phyloP scores from a whole-genome alignment of 2,329 filamentous ascomycete species.

The Emmonsiellopsis sp. region DNA sequence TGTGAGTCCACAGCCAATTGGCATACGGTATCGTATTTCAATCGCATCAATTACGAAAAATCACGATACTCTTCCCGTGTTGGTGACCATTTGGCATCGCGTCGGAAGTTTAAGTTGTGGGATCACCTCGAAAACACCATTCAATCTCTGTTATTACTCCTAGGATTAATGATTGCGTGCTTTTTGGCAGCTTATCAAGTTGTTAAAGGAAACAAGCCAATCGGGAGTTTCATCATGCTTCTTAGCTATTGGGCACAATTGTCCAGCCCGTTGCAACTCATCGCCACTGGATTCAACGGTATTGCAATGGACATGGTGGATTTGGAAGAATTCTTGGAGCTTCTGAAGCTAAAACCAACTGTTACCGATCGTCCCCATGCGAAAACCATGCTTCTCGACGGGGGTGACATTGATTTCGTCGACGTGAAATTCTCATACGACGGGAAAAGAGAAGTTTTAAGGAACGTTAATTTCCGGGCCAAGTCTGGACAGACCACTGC shows the following conservation, averaged over 20 bases:
- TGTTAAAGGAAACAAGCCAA: conserved; percentile 36
- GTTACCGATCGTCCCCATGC: conserved; percentile 31
- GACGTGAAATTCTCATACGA: conserved; percentile 46
- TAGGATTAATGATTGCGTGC: conserved; percentile 41
- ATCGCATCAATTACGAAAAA: conserved; percentile 45
- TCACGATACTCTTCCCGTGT: conserved; percentile 37
- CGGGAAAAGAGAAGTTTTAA: conserved; percentile 37
- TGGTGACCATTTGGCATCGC: conserved; percentile 26
- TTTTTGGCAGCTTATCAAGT: conserved; percentile 48
- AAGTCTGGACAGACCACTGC: conserved; percentile 43
- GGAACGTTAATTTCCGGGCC: conserved; percentile 39
- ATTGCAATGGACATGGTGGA: conserved; percentile 50
- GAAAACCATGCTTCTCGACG: conserved; percentile 28
- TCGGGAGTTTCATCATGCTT: conserved; percentile 56
- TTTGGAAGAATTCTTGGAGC: conserved; percentile 44
- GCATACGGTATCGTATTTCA: conserved; percentile 51
- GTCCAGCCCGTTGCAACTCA: conserved; percentile 38
- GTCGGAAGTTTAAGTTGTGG: conserved; percentile 26
- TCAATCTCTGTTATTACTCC: conserved; percentile 38
- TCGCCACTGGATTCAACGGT: conserved; percentile 41
- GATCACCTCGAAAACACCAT: conserved; percentile 26
- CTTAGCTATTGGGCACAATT: conserved; percentile 54
- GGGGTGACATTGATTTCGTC: conserved; percentile 40
- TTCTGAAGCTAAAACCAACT: conserved; percentile 39
- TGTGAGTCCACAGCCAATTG: conserved; percentile 52